A percentile compares a stretch with the other conserved stretches of the same genome.
These are phyloP conservation scores for Chlorella sp. DNA, from an alignment of 139 green algal genomes.

Conservation along the genomic window DNA sequence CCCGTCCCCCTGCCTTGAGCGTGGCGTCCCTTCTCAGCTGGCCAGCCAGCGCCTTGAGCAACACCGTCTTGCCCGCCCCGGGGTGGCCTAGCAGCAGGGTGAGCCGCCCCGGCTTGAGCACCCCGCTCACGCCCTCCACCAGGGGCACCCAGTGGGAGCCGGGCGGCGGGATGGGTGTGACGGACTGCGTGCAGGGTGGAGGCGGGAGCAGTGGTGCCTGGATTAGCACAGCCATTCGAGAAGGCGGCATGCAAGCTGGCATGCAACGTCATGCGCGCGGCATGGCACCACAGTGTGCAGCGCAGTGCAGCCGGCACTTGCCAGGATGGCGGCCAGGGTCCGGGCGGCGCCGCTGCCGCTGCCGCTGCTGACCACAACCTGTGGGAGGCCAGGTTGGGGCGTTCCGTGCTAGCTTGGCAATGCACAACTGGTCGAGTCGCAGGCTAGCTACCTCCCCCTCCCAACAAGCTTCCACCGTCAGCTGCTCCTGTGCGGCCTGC, in stretches of 20 bases:
- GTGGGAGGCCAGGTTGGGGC: not conserved
- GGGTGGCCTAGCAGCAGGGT: constrained; percentile 76
- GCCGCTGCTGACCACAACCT: not conserved
- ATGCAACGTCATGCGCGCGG: not conserved
- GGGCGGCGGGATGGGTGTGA: not conserved
- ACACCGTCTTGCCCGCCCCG: constrained; percentile 57
- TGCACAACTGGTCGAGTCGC: not conserved
- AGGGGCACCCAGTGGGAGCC: constrained; percentile 26
- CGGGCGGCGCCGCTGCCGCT: not conserved
- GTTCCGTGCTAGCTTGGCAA: not conserved
- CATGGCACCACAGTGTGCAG: no score
- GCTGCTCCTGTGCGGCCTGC: no score
- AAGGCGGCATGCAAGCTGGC: not conserved
- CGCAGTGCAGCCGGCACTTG: no score
- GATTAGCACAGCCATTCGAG: not conserved
- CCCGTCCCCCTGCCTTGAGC: constrained; percentile 17
- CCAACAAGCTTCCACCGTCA: no score
- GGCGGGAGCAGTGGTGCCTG: not conserved
- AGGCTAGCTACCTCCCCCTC: not conserved
- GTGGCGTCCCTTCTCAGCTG: constrained; percentile 15
- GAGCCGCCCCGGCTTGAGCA: constrained; percentile 55
- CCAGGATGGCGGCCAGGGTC: not conserved
- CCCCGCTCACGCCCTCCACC: constrained; percentile 46
- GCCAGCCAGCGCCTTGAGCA: constrained; percentile 64
- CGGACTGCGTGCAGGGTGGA: not conserved